These are phyloP conservation scores for Erysimum cheiri DNA, from an alignment of 441 rosid genomes.

Conservation along the genomic window DNA sequence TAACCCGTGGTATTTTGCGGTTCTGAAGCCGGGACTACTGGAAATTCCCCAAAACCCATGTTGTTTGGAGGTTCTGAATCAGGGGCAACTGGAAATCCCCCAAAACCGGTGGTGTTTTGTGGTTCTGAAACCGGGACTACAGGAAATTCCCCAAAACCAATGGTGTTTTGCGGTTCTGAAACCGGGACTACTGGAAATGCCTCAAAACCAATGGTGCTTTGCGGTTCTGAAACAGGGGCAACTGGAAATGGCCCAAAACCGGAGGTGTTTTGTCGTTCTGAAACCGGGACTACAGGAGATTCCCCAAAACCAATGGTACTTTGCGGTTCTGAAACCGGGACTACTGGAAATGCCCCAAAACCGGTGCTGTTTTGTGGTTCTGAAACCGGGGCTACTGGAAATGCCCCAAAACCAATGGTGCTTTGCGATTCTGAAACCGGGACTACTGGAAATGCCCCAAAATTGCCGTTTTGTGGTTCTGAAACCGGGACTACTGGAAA, in stretches of 20 bases:
- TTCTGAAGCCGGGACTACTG: neutral
- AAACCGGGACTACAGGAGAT: neutral
- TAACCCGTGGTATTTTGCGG: neutral
- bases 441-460: neutral
- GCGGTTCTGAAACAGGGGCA: neutral
- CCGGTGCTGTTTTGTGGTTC: neutral
- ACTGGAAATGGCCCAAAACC: conserved; percentile 5
- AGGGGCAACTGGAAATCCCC: conserved; percentile 43
- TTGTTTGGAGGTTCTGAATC: neutral
- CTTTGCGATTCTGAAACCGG: neutral
- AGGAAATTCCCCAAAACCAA: neutral
- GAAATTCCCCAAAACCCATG: neutral
- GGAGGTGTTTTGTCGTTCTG: neutral
- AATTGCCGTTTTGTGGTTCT: neutral
- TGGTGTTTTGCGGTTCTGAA: conserved; percentile 8
- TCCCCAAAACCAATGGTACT: neutral
- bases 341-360: neutral
- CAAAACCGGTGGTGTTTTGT: conserved; percentile 30
- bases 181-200: neutral
- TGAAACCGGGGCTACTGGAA: neutral
- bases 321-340: neutral
- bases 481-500: conserved; percentile 26
- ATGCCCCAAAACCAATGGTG: neutral
- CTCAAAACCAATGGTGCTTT: neutral
- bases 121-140: conserved; percentile 7